Evolutionary conservation across 2,329 filamentous ascomycete genomes (phyloP).

Genomic region (Raffaelea deltoideospora): DNA sequence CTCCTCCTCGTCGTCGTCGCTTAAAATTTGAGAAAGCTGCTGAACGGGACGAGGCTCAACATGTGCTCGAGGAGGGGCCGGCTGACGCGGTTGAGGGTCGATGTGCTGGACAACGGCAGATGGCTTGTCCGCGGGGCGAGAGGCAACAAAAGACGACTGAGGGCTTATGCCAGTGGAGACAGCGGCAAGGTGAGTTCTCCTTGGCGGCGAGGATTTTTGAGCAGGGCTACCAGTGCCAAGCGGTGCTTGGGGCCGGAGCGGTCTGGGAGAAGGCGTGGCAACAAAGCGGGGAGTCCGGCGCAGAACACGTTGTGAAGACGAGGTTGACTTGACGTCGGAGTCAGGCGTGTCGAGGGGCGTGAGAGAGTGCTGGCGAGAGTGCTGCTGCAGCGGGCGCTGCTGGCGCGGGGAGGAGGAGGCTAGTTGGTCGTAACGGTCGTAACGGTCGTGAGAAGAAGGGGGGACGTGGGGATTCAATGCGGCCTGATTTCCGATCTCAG

Average conservation of each 20-base stretch:
- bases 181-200: slow-evolving; percentile 28
- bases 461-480: slow-evolving; percentile 7
- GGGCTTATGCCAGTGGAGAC: slow-evolving; percentile 33
- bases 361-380: slow-evolving; percentile 19
- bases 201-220: slow-evolving; percentile 6
- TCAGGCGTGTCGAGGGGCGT: slow-evolving; percentile 10
- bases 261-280: slow-evolving; percentile 23
- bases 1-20: slow-evolving; percentile 26
- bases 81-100: background rate
- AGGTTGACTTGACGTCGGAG: slow-evolving; percentile 24
- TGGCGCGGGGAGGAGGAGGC: slow-evolving; percentile 16
- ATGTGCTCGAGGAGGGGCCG: background rate
- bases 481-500: slow-evolving; percentile 4
- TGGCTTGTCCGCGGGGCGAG: background rate
- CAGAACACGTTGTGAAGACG: slow-evolving; percentile 31
- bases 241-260: background rate
- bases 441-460: slow-evolving; percentile 30
- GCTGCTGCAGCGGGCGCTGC: slow-evolving; percentile 23
- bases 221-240: background rate
- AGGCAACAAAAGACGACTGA: slow-evolving; percentile 17
- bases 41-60: slow-evolving; percentile 9
- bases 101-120: too few species aligned
- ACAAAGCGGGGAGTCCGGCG: slow-evolving; percentile 38
- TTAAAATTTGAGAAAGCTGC: slow-evolving; percentile 33
- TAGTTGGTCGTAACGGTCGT: slow-evolving; percentile 36